A percentile compares a stretch with the other conserved stretches of the same genome.
phyloP scores from a whole-genome alignment of 73 alveolate species.

The Breviolum minutum region DNA sequence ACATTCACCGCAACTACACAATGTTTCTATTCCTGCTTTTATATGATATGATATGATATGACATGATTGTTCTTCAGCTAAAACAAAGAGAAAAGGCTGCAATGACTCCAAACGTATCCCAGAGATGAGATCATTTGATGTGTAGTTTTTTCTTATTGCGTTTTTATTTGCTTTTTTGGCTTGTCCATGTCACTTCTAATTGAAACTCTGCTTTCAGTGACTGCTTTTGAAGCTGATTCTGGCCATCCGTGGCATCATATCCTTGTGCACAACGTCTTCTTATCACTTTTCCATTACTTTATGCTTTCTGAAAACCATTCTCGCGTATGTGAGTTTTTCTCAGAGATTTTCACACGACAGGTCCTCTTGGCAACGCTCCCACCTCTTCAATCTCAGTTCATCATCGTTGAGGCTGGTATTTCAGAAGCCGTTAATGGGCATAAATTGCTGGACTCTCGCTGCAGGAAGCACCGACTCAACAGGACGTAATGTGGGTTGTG shows the following conservation, averaged over 20 bases:
- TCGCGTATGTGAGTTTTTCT: neutral
- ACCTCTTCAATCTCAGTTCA: slow-evolving; percentile 59
- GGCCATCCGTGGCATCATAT: neutral
- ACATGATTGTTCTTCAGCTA: too few species aligned
- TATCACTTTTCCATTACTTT: neutral
- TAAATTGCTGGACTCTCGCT: neutral
- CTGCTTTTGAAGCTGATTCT: too few species aligned
- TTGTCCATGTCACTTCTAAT: too few species aligned
- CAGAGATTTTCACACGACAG: slow-evolving; percentile 11
- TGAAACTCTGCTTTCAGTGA: too few species aligned
- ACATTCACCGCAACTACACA: too few species aligned
- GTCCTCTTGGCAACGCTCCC: slow-evolving; percentile 82
- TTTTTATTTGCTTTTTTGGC: too few species aligned
- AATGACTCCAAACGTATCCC: too few species aligned
- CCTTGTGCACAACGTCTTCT: neutral
- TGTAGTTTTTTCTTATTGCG: too few species aligned
- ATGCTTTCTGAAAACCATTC: neutral
- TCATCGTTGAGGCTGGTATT: slow-evolving; percentile 49
- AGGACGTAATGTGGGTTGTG: slow-evolving; percentile 84
- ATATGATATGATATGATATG: too few species aligned
- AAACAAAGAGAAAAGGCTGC: too few species aligned
- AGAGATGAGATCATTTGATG: too few species aligned
- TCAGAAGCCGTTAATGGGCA: neutral
- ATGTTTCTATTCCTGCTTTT: too few species aligned
- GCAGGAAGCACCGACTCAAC: slow-evolving; percentile 92